Evolutionary conservation across 1,139 yeast species (phyloP), one percentile per base, ranked within the genome.

Genomic region (Taphrina betulina): DNA sequence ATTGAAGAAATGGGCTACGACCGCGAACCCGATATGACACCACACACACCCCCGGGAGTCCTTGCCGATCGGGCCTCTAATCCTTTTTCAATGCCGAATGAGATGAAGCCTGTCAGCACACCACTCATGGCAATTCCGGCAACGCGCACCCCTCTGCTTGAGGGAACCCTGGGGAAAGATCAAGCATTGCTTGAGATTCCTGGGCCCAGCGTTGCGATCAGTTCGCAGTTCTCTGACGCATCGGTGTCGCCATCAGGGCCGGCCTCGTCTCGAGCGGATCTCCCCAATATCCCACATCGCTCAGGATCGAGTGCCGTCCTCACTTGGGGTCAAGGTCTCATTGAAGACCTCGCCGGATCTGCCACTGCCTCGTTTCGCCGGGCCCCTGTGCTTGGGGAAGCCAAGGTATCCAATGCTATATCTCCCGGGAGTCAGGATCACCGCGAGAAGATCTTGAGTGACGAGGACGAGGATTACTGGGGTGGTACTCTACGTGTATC

Each of bases 41-140:
- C n/a, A n/a, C n/a, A n/a, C n/a, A n/a, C n/a, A n/a, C n/a, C n/a
- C n/a, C n/a, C n/a, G n/a, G n/a, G n/a, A n/a, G n/a, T 24, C 4
- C 14, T 17, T 19, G 22, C 31, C 12, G n/a, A 8, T 17, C 10
- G 41, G 28, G 23, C 31, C 41, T 7, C 40, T 23, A 37, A 54
- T 38, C 46, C 31, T 23, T 50, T 48, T 33, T 17, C 37, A 17
- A 37, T 40, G 50, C 40, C 44, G 12, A 26, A 43, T 35, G 28
- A 23, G 10, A 44, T 34, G 28, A 52, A 22, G 55, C 58, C 53
- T 36, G 61, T 22, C 44, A 53, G 34, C 24, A 53, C 53, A 5
- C 58, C 58, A 14, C 44, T 48, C 53, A 80, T 86, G 83, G 86
- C 95, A 0, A 86, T 86, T 37, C 92, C 95, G 0, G 85, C 95